Evolutionary conservation across 306 rosid genomes (phyloP).

Genomic region (Sicyos edulis): DNA sequence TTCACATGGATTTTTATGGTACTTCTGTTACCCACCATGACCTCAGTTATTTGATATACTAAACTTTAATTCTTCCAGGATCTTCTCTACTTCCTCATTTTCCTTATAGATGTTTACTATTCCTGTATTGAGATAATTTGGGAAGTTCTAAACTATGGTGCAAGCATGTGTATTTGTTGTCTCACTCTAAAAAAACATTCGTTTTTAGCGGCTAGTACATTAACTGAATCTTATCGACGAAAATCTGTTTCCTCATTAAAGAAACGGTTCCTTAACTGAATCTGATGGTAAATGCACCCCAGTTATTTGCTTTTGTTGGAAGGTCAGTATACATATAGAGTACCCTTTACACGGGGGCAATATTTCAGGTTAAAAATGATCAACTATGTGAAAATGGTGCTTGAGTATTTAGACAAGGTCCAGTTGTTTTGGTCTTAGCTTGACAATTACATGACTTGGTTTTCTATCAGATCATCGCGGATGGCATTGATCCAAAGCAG

Average conservation of each 20-base stretch:
- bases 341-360: background rate
- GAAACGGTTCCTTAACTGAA: background rate
- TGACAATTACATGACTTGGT: slow-evolving; percentile 4
- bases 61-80: background rate
- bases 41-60: background rate
- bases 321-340: background rate
- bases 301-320: slow-evolving; percentile 6
- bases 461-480: slow-evolving; percentile 38
- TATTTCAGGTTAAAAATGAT: background rate
- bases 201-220: background rate
- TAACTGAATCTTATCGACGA: background rate
- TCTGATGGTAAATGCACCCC: background rate
- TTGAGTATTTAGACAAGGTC: slow-evolving; percentile 3
- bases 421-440: background rate
- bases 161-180: background rate
- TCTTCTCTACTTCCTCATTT: slow-evolving; percentile 1
- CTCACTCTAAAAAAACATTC: background rate
- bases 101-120: background rate
- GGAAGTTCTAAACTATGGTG: background rate
- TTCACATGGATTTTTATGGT: slow-evolving; percentile 18
- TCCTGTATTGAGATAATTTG: background rate
- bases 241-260: slow-evolving; percentile 7
- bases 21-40: background rate
- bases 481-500: slow-evolving; percentile 52
- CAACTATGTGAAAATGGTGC: background rate